These are phyloP conservation scores for Mucor piriformis DNA, from an alignment of 371 early-diverging fungal genomes.

Conservation along the genomic window DNA sequence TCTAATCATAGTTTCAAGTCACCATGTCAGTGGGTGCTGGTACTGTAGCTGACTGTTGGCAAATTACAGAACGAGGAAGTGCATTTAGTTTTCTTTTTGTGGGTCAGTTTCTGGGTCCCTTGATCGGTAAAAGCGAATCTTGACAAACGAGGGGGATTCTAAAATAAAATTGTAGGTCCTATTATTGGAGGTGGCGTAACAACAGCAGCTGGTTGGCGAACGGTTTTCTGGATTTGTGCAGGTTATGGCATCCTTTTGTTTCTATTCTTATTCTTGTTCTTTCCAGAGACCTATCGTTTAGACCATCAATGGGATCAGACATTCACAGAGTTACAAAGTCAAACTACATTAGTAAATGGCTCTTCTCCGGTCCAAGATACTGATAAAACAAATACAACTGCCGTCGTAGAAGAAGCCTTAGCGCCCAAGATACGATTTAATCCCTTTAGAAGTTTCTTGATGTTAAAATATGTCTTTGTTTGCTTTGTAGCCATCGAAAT, in stretches of 20 bases:
- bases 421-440: slow-evolving; percentile 13
- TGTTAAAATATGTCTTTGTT: slow-evolving; percentile 14
- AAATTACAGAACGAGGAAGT: slow-evolving; percentile 39
- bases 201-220: slow-evolving; percentile 58
- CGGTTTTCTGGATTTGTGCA: slow-evolving; percentile 68
- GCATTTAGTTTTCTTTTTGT: slow-evolving; percentile 55
- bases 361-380: too few species aligned
- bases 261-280: slow-evolving; percentile 54
- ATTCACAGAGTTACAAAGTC: neutral
- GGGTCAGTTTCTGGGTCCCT: slow-evolving; percentile 61
- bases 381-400: neutral
- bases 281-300: slow-evolving; percentile 74
- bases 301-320: slow-evolving; percentile 30
- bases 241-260: slow-evolving; percentile 62
- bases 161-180: too few species aligned
- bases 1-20: slow-evolving; percentile 26
- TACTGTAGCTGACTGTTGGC: slow-evolving; percentile 45
- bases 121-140: slow-evolving; percentile 35
- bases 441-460: slow-evolving; percentile 24
- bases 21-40: slow-evolving; percentile 49
- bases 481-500: slow-evolving; percentile 19
- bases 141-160: too few species aligned
- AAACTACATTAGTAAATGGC: neutral
- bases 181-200: slow-evolving; percentile 48
- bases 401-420: too few species aligned